Evolutionary conservation across 116 monocot species (phyloP).

Genomic region (Cymodocea nodosa): DNA sequence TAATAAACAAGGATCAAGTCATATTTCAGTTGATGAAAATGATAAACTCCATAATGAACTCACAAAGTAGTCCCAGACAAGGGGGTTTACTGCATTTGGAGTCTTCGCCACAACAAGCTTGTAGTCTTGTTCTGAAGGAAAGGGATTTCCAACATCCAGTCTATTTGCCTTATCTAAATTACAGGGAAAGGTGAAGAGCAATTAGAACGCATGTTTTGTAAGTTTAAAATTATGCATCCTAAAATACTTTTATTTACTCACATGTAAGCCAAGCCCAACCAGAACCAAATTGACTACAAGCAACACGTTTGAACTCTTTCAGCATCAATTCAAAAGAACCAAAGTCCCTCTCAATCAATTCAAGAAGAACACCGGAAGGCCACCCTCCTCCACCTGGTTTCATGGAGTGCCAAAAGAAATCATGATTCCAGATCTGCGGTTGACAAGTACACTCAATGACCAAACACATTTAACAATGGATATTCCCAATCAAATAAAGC

Average conservation of each 20-base stretch:
- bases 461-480: neutral
- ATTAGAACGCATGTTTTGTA: neutral
- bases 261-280: constrained; percentile 97
- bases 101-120: constrained; percentile 75
- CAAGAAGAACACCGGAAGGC: constrained; percentile 56
- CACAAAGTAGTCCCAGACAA: constrained; percentile 87
- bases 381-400: constrained; percentile 60
- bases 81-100: constrained; percentile 86
- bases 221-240: neutral
- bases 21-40: neutral
- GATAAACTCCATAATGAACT: constrained; percentile 11
- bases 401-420: constrained; percentile 92
- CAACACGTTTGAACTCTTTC: constrained; percentile 48
- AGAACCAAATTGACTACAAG: constrained; percentile 77
- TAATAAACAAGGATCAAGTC: neutral
- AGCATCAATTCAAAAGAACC: constrained; percentile 67
- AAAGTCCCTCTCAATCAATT: constrained; percentile 83
- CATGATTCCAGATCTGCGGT: constrained; percentile 91
- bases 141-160: constrained; percentile 73
- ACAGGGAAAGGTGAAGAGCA: neutral
- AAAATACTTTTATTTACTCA: constrained; percentile 16
- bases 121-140: constrained; percentile 61
- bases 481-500: neutral
- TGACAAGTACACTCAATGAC: neutral
- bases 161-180: constrained; percentile 64